Conservation (phyloP, 2,329 filamentous ascomycete genomes). For the Albifimbria verrucaria region DNA sequence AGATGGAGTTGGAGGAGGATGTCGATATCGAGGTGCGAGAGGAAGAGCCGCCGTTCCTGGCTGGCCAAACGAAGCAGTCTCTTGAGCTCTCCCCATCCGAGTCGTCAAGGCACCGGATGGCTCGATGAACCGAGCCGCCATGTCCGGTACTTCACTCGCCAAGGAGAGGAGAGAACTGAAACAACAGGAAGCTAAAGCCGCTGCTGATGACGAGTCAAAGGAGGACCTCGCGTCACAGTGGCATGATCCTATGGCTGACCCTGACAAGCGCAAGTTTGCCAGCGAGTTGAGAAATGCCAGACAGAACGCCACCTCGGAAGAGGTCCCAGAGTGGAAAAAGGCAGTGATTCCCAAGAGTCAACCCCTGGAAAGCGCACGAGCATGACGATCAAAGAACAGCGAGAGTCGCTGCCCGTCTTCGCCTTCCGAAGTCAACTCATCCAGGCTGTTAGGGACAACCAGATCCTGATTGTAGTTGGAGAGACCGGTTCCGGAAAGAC, state of each 20-base stretch:
- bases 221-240: conserved; percentile 87
- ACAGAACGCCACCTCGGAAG: conserved; percentile 57
- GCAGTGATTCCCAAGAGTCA: conserved; percentile 76
- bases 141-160: conserved; percentile 83
- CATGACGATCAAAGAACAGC: conserved; percentile 92
- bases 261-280: conserved; percentile 84
- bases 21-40: conserved; percentile 96
- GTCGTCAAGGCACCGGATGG: conserved; percentile 97
- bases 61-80: conserved; percentile 94
- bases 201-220: conserved; percentile 68
- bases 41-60: conserved; percentile 93
- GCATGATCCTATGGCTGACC: conserved; percentile 93
- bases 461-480: conserved; percentile 92
- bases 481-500: conserved; percentile 98
- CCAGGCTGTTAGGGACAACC: conserved; percentile 81
- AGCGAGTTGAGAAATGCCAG: conserved; percentile 74
- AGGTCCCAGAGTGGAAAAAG: conserved; percentile 89
- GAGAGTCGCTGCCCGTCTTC: conserved; percentile 84
- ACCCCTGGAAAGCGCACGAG: conserved; percentile 82
- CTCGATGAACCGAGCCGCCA: conserved; percentile 94
- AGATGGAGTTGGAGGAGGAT: conserved; percentile 91
- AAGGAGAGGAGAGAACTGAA: conserved; percentile 87
- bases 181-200: conserved; percentile 81
- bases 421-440: conserved; percentile 85
- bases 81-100: conserved; percentile 92